These are phyloP conservation scores for Fusarium phyllophilum DNA, from an alignment of 2,329 filamentous ascomycete genomes.

Conservation along the genomic window DNA sequence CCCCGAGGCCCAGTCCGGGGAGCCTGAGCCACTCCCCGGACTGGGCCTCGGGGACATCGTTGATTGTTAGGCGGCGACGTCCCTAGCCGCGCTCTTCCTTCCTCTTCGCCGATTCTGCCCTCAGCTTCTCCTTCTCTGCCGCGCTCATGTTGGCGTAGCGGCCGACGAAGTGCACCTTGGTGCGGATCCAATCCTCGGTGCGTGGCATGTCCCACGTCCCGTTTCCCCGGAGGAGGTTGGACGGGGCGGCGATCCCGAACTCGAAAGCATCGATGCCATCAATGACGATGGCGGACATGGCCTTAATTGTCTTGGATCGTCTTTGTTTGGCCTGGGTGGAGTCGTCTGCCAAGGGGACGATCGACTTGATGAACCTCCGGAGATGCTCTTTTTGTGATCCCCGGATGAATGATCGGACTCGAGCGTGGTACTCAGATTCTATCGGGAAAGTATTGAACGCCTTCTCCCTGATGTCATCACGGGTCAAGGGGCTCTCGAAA, in stretches of 20 bases:
- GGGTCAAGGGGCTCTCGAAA: slow-evolving; percentile 40
- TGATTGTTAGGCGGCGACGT: background rate
- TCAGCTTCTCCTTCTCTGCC: background rate
- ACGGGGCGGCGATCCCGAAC: slow-evolving; percentile 49
- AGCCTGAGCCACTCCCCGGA: background rate
- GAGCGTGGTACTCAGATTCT: slow-evolving; percentile 54
- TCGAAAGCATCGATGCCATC: slow-evolving; percentile 48
- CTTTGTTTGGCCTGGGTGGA: background rate
- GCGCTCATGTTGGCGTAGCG: background rate
- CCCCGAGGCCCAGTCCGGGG: background rate
- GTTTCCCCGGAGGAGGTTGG: slow-evolving; percentile 46
- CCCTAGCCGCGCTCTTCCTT: background rate
- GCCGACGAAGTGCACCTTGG: background rate
- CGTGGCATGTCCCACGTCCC: slow-evolving; percentile 58
- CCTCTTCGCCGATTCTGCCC: background rate
- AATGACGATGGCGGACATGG: slow-evolving; percentile 62
- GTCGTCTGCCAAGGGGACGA: slow-evolving; percentile 44
- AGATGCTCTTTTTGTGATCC: slow-evolving; percentile 56
- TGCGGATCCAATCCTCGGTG: background rate
- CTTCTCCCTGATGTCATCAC: slow-evolving; percentile 61
- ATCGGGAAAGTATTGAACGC: slow-evolving; percentile 64
- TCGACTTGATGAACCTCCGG: slow-evolving; percentile 50
- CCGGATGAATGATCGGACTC: slow-evolving; percentile 50
- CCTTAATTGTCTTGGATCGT: slow-evolving; percentile 44
- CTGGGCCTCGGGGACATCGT: background rate